Evolutionary conservation across 2,329 filamentous ascomycete species (phyloP), one percentile per base, ranked within the genome.

Genomic region (Ascochyta koolunga): DNA sequence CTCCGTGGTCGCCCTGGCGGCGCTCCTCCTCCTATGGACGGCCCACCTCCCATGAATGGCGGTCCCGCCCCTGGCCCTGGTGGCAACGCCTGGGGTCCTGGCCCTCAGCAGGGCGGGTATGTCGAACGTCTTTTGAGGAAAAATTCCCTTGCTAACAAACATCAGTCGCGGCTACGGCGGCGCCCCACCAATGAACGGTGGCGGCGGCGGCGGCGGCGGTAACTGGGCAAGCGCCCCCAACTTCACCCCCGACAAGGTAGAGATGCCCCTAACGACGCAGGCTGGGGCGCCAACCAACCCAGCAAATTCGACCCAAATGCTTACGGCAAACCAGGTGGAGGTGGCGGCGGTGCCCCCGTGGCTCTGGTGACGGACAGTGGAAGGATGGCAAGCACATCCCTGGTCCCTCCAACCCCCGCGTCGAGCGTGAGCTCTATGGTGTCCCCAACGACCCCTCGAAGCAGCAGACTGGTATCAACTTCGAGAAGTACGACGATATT

Each of bases 401-500:
- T 56, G 95, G 95, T 54, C 91, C 93, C 60, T 77, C 88, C 67
- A 98, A 98, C 81, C 84, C 88, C 61, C 92, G 93, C 67, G 65
- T 96, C 40, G 95, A 99, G 85, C 93, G 93, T 68, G 95, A 99
- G 74, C 89, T 99, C 46, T 99, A 97, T 76, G 95, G 95, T 71
- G 82, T 89, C 44, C 82, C 88, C 67, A 93, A 98, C 77, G 95
- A 98, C 73, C 91, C 93, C 60, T 87, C 89, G 65, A 98, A 97
- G 84, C 90, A 96, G 77, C 90, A 96, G 72, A 97, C 92, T 29
- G 95, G 95, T 79, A 98, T 99, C 89, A 99, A 99, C 86, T 99
- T 99, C 76, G 89, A 96, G 82, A 99, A 99, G 84, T 99, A 99
- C 80, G 95, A 99, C 74, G 95, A 99, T 78, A 99, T 99, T 65